Conservation (phyloP, 2,329 filamentous ascomycete species). For the Biscogniauxia marginata region DNA sequence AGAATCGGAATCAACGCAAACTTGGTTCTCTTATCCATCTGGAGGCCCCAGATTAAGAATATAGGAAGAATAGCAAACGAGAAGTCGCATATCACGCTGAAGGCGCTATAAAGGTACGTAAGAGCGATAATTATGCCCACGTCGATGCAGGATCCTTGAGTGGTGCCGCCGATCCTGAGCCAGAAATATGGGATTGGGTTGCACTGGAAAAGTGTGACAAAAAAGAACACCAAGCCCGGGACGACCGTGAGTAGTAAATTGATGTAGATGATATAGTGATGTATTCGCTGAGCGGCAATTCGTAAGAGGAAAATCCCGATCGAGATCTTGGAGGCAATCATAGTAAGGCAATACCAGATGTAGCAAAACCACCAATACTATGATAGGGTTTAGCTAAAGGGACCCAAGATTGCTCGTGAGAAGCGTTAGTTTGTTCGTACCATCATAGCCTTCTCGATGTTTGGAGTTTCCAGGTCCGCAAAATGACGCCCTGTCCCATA, state of each 20-base stretch:
- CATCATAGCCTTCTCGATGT: slow-evolving; percentile 35
- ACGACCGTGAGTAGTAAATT: slow-evolving; percentile 16
- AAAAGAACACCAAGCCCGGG: slow-evolving; percentile 22
- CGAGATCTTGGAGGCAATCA: slow-evolving; percentile 23
- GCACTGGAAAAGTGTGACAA: slow-evolving; percentile 25
- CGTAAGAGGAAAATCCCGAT: slow-evolving; percentile 25
- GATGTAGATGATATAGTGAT: slow-evolving; percentile 21
- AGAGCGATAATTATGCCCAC: slow-evolving; percentile 42
- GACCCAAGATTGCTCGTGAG: neutral
- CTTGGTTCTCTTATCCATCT: slow-evolving; percentile 48
- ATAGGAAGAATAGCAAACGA: slow-evolving; percentile 48
- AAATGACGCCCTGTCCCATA: slow-evolving; percentile 42
- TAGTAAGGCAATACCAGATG: slow-evolving; percentile 19
- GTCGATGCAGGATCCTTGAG: slow-evolving; percentile 26
- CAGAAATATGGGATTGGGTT: slow-evolving; percentile 21
- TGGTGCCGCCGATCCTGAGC: slow-evolving; percentile 9
- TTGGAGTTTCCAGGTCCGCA: slow-evolving; percentile 26
- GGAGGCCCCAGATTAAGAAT: slow-evolving; percentile 45
- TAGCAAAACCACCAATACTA: slow-evolving; percentile 27
- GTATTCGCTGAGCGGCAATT: slow-evolving; percentile 16
- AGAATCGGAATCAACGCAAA: slow-evolving; percentile 45
- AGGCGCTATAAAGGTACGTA: slow-evolving; percentile 44
- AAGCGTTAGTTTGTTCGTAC: slow-evolving; percentile 20
- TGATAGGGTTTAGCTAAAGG: neutral
- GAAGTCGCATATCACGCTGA: slow-evolving; percentile 48